These are phyloP conservation scores for Aspergillus puulaauensis DNA, from an alignment of 2,329 filamentous ascomycete species.

Conservation along the genomic window DNA sequence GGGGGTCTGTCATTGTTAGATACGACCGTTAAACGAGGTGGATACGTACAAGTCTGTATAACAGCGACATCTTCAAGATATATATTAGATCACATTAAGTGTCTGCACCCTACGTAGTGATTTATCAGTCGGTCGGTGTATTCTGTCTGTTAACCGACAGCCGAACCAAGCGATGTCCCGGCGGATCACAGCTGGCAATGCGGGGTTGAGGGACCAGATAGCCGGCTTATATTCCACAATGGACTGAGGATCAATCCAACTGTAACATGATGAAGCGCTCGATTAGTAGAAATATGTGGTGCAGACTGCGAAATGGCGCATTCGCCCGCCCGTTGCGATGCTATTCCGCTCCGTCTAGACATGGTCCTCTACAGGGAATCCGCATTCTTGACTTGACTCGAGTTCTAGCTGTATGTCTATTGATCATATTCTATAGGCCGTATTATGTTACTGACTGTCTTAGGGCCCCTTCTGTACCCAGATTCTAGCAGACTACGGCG, in stretches of 20 bases:
- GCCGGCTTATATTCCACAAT: too few relatives aligned
- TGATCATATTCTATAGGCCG: not conserved
- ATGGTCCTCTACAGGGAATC: not conserved
- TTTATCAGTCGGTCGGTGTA: too few relatives aligned
- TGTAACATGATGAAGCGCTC: too few relatives aligned
- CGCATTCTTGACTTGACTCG: constrained; percentile 30
- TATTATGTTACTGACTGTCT: not conserved
- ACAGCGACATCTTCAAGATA: not conserved
- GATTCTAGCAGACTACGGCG: constrained; percentile 49
- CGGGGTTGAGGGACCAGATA: not conserved
- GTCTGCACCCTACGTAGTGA: not conserved
- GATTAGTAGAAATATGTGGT: not conserved
- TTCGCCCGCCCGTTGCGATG: not conserved
- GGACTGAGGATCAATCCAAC: too few relatives aligned
- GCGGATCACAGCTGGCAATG: not conserved
- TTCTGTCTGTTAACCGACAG: not conserved
- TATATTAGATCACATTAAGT: not conserved
- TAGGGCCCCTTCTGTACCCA: constrained; percentile 43
- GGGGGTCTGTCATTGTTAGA: not conserved
- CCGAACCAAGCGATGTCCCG: not conserved
- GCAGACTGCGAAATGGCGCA: not conserved
- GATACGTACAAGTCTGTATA: not conserved
- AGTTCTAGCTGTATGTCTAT: constrained; percentile 25
- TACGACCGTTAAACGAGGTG: rapidly evolving
- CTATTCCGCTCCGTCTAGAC: not conserved